Evolutionary conservation across 345 rosid genomes (phyloP).

Genomic region (Mallotus nudiflorus): DNA sequence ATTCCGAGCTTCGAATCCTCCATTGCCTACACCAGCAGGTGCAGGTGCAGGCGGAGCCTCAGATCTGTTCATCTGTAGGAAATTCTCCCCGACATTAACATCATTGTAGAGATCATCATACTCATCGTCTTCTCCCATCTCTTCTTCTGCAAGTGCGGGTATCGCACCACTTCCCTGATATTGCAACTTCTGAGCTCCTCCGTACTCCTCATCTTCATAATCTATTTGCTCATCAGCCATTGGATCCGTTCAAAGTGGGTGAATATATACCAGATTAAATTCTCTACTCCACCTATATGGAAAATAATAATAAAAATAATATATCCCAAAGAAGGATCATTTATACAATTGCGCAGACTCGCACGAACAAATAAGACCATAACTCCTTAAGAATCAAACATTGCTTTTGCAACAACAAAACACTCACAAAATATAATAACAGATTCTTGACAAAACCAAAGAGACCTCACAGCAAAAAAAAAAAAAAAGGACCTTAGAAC

Average conservation of each 20-base stretch:
- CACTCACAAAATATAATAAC: neutral
- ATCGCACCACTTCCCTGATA: constrained; percentile 79
- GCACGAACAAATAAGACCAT: neutral
- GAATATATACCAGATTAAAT: constrained; percentile 27
- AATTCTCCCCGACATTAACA: constrained; percentile 83
- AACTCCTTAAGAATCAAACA: neutral
- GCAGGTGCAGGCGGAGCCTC: constrained; percentile 44
- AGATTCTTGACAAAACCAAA: too few species aligned
- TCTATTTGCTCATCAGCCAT: constrained; percentile 61
- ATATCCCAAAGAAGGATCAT: neutral
- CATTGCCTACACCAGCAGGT: constrained; percentile 34
- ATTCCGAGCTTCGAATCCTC: constrained; percentile 36
- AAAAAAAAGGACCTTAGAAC: too few species aligned
- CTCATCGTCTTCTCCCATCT: constrained; percentile 75
- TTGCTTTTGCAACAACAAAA: neutral
- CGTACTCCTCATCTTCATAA: constrained; percentile 52
- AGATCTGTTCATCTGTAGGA: constrained; percentile 56
- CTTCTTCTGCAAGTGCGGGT: constrained; percentile 84
- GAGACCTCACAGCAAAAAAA: too few species aligned
- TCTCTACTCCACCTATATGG: constrained; percentile 10
- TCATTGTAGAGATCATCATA: constrained; percentile 86
- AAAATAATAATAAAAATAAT: neutral
- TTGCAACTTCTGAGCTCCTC: constrained; percentile 50
- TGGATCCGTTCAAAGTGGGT: constrained; percentile 41
- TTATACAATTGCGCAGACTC: neutral